phyloP scores from a whole-genome alignment of 2,329 filamentous ascomycete genomes.

The Penicillium sp. region DNA sequence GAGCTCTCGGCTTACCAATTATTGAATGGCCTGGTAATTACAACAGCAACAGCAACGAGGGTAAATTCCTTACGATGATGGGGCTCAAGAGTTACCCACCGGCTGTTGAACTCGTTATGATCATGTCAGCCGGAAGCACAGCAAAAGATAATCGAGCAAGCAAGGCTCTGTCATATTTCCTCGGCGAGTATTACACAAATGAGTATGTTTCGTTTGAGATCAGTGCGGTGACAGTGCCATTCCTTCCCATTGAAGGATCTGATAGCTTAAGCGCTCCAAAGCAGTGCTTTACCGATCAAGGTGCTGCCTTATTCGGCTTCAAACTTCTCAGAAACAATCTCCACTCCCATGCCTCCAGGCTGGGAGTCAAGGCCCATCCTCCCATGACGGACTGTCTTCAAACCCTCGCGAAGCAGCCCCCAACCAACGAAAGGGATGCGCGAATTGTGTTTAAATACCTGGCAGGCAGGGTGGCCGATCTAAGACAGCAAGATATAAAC shows the following conservation, averaged over 20 bases:
- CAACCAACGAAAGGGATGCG: conserved; percentile 65
- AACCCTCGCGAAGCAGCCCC: conserved; percentile 69
- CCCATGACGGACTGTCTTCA: conserved; percentile 74
- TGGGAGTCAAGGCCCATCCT: conserved; percentile 82
- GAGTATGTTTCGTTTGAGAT: conserved; percentile 68
- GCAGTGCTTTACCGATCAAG: conserved; percentile 79
- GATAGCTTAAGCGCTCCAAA: conserved; percentile 68
- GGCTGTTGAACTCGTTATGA: conserved; percentile 70
- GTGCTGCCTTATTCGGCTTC: conserved; percentile 76
- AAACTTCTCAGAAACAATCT: conserved; percentile 73
- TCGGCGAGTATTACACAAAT: conserved; percentile 75
- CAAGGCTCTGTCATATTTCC: conserved; percentile 76
- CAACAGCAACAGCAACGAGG: conserved; percentile 66
- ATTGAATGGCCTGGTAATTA: conserved; percentile 80
- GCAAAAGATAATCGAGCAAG: conserved; percentile 59
- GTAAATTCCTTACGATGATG: conserved; percentile 68
- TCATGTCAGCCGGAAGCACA: conserved; percentile 67
- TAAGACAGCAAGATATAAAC: conserved; percentile 61
- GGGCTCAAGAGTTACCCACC: conserved; percentile 72
- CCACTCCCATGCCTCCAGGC: conserved; percentile 76
- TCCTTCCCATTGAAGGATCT: conserved; percentile 70
- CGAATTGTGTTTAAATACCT: conserved; percentile 79
- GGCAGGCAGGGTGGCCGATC: conserved; percentile 70
- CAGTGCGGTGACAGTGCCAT: conserved; percentile 55
- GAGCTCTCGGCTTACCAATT: conserved; percentile 70